These are phyloP conservation scores for Yarrowia sp. DNA, from an alignment of 805 yeast genomes.

Conservation along the genomic window DNA sequence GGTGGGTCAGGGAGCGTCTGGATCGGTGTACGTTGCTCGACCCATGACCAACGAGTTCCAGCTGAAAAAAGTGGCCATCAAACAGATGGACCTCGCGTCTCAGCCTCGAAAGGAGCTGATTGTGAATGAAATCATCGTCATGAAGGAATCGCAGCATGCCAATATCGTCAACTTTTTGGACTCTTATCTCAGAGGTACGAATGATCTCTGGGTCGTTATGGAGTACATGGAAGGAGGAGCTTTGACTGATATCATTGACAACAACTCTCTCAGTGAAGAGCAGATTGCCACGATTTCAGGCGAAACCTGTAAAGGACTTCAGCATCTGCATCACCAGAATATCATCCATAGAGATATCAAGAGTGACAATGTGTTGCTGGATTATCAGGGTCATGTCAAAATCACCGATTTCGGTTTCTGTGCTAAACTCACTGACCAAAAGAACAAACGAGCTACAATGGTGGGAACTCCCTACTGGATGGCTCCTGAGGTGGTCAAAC, in stretches of 20 bases:
- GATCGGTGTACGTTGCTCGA: conserved; percentile 91
- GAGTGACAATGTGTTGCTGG: conserved; percentile 88
- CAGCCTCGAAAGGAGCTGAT: conserved; percentile 96
- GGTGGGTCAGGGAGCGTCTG: conserved; percentile 98
- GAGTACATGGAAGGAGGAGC: conserved; percentile 99
- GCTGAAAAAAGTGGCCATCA: conserved; percentile 71
- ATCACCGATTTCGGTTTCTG: conserved; percentile 92
- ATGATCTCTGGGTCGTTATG: conserved; percentile 94
- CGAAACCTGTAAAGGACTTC: conserved; percentile 88
- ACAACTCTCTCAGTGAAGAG: conserved; percentile 74
- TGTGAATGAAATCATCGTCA: conserved; percentile 90
- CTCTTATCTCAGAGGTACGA: conserved; percentile 64
- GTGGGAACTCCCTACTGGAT: conserved; percentile 89
- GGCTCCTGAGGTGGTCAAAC: conserved; percentile 85
- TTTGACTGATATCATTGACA: conserved; percentile 90
- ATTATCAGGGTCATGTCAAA: conserved; percentile 80
- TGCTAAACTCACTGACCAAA: conserved; percentile 72
- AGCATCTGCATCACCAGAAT: conserved; percentile 85
- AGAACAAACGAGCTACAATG: conserved; percentile 77
- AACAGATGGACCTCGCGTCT: conserved; percentile 90
- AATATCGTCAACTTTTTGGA: conserved; percentile 94
- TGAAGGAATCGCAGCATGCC: conserved; percentile 86
- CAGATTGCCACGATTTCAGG: conserved; percentile 90
- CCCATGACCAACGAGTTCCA: conserved; percentile 40
- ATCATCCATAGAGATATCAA: conserved; percentile 96